Conservation (phyloP, 768 basidiomycete genomes). For the Agrocybe pediades region DNA sequence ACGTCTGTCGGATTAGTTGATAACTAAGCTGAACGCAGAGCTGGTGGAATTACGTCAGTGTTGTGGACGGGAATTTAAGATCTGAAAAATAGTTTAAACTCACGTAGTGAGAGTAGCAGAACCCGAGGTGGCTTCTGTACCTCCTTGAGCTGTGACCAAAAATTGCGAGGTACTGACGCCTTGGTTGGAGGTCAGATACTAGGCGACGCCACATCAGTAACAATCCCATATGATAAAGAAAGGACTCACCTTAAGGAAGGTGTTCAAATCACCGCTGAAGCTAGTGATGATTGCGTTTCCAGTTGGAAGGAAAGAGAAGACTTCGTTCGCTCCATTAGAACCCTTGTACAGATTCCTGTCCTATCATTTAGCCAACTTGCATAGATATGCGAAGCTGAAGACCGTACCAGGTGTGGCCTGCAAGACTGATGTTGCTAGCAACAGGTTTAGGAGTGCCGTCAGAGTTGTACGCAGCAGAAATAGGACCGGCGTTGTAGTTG, state of each 20-base stretch:
- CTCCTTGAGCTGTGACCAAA: slow-evolving; percentile 60
- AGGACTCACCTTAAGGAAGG: slow-evolving; percentile 47
- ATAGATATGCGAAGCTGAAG: neutral
- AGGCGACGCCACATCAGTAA: neutral
- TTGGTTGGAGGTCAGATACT: slow-evolving; percentile 54
- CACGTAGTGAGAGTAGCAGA: slow-evolving; percentile 56
- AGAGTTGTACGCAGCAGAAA: slow-evolving; percentile 48
- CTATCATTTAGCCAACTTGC: neutral
- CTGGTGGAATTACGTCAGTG: slow-evolving; percentile 25
- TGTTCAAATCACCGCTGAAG: slow-evolving; percentile 56
- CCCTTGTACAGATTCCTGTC: slow-evolving; percentile 57
- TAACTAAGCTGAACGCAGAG: slow-evolving; percentile 44
- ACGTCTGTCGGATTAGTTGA: slow-evolving; percentile 38
- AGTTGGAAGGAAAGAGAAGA: slow-evolving; percentile 49
- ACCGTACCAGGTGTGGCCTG: slow-evolving; percentile 51
- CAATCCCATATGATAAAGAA: neutral
- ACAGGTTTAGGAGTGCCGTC: slow-evolving; percentile 49
- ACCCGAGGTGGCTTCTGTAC: slow-evolving; percentile 65
- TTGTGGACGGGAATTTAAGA: neutral
- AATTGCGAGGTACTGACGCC: slow-evolving; percentile 53
- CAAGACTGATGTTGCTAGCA: slow-evolving; percentile 44
- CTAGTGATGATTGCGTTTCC: slow-evolving; percentile 36
- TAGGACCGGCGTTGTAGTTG: slow-evolving; percentile 58
- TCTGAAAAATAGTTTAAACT: slow-evolving; percentile 18
- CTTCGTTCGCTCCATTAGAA: slow-evolving; percentile 52